These are phyloP conservation scores for Fusarium citri DNA, from an alignment of 2,329 filamentous ascomycete species.

Conservation along the genomic window DNA sequence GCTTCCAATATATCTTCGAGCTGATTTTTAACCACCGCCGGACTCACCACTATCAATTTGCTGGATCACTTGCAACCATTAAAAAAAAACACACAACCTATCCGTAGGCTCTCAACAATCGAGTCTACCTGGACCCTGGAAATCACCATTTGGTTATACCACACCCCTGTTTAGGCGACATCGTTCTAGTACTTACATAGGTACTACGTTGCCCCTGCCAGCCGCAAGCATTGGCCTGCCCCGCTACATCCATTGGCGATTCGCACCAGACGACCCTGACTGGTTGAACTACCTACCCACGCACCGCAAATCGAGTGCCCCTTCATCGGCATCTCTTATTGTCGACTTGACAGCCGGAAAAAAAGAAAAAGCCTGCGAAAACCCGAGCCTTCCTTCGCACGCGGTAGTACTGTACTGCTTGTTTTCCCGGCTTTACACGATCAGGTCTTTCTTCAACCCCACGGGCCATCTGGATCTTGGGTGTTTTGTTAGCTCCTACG, in stretches of 20 bases:
- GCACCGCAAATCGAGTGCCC: slow-evolving; percentile 33
- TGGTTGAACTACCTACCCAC: slow-evolving; percentile 31
- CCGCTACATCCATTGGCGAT: slow-evolving; percentile 40
- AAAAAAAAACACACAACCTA: slow-evolving; percentile 1
- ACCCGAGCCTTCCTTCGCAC: slow-evolving; percentile 23
- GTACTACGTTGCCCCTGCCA: slow-evolving; percentile 35
- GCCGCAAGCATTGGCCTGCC: slow-evolving; percentile 43
- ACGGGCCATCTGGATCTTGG: slow-evolving; percentile 17
- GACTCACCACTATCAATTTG: background rate
- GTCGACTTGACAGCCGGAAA: slow-evolving; percentile 19
- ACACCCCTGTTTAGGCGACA: slow-evolving; percentile 31
- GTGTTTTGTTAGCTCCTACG: slow-evolving; percentile 16
- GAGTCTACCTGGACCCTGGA: slow-evolving; percentile 38
- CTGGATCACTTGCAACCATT: background rate
- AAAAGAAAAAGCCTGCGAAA: slow-evolving; percentile 24
- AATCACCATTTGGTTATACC: slow-evolving; percentile 20
- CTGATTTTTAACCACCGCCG: background rate
- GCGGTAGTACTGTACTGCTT: slow-evolving; percentile 27
- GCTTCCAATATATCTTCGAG: background rate
- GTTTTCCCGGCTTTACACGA: slow-evolving; percentile 1
- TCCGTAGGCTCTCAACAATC: slow-evolving; percentile 13
- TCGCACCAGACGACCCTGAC: slow-evolving; percentile 35
- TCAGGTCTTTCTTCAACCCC: slow-evolving; percentile 1
- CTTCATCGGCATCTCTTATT: slow-evolving; percentile 26
- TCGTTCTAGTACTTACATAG: slow-evolving; percentile 25